Base-by-base conservation (phyloP, 1,284 basidiomycete species). In the Leccinum pseudoinsigne region DNA sequence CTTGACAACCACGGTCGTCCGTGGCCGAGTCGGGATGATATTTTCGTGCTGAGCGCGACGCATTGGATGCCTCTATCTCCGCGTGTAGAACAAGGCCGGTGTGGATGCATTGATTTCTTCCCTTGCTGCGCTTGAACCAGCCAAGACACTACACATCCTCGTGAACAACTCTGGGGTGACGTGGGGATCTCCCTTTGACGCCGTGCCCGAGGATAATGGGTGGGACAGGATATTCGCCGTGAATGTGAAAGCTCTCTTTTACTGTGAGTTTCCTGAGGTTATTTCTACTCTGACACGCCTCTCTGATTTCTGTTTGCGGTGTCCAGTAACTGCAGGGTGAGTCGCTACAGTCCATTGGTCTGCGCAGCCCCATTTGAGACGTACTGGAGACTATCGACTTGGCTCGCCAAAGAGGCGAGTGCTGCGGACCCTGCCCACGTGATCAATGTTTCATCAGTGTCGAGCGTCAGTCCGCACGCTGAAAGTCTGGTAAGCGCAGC, bases 211-310 rank as follows among this genome's bases (percentile, higher is more conserved):
- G 73, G 84, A 85, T 65, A 87, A 85, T 65, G 93, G 94, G 1
- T 95, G 94, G 94, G 93, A 95, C 70, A 86, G 88, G 40, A 79
- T 94, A 40, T 84, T 93, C 74, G 84, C 85, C 16, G 82, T 93
- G 58, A 94, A 94, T 68, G 88, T 93, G 56, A 94, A 94, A 79
- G 86, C 87, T 66, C 80, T 90, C 45, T 94, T 92, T 70, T 94
- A 92, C 75, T 80, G 90, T 92, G 62, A 62, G 87, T 5, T 11
- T 40, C 2, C 5, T 3, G 1, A 23, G 11, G 12, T n/a, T 47
- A 5, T 18, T 18, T 34, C 53, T 55, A 12, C 23, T 36, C 28
- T 31, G 0, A 2, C 2, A 28, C 28, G 2, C 28, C 12, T 16
- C 12, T 50, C 55, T 55, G 6, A 54, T 62, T 18, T n/a, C 67